These are phyloP conservation scores for Fusarium liriodendri DNA, from an alignment of 2,329 filamentous ascomycete genomes.

Conservation along the genomic window DNA sequence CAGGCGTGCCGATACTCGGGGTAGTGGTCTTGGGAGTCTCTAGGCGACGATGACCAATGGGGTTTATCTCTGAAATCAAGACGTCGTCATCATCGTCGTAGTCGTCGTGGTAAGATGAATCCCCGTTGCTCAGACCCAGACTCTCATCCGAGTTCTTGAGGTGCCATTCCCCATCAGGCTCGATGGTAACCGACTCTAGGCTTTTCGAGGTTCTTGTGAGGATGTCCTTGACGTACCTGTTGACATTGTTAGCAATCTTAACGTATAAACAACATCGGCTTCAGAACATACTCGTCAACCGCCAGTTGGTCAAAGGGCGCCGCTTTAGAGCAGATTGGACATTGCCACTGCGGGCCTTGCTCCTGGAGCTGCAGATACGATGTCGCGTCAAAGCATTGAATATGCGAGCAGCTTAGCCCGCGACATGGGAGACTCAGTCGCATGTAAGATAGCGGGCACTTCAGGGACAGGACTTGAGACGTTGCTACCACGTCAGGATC, in stretches of 20 bases:
- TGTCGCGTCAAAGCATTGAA: slow-evolving; percentile 93
- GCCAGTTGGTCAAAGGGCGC: slow-evolving; percentile 85
- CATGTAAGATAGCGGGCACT: slow-evolving; percentile 90
- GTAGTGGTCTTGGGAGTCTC: slow-evolving; percentile 52
- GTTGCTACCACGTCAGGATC: slow-evolving; percentile 92
- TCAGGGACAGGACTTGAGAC: slow-evolving; percentile 88
- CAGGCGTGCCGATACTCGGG: slow-evolving; percentile 52
- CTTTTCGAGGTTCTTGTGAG: slow-evolving; percentile 76
- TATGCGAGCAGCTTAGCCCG: slow-evolving; percentile 83
- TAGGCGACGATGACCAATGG: slow-evolving; percentile 47
- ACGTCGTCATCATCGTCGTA: slow-evolving; percentile 60
- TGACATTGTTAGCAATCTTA: slow-evolving; percentile 20
- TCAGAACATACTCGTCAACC: slow-evolving; percentile 79
- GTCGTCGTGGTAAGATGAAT: slow-evolving; percentile 40
- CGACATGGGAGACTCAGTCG: slow-evolving; percentile 84
- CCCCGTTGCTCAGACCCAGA: slow-evolving; percentile 42
- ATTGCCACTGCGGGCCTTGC: slow-evolving; percentile 96
- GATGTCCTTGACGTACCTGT: slow-evolving; percentile 88
- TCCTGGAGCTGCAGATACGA: slow-evolving; percentile 95
- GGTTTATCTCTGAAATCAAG: slow-evolving; percentile 58
- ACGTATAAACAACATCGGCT: not conserved
- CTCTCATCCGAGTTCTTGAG: slow-evolving; percentile 50
- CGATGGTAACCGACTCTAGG: slow-evolving; percentile 88
- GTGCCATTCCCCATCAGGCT: slow-evolving; percentile 85
- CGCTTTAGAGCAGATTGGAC: slow-evolving; percentile 89